A percentile compares a stretch with the other conserved stretches of the same genome.
These are phyloP conservation scores for Pyricularia grisea DNA, from an alignment of 2,329 filamentous ascomycete genomes.

Conservation along the genomic window DNA sequence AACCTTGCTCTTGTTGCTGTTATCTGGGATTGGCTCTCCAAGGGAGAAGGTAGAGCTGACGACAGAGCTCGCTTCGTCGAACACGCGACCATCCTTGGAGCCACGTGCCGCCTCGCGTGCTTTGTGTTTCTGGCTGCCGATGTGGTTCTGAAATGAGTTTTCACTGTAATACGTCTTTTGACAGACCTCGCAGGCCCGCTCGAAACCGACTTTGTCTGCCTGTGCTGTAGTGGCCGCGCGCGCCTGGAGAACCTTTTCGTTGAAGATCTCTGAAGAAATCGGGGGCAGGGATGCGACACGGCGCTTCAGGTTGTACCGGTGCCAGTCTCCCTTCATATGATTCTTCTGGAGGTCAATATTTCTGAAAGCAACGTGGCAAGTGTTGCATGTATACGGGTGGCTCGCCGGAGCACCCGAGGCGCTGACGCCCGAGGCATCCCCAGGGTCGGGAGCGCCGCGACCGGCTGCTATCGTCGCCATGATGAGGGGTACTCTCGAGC, in stretches of 20 bases:
- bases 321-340: conserved; percentile 99
- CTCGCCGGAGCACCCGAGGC: conserved; percentile 33
- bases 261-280: conserved; percentile 85
- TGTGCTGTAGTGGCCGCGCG: conserved; percentile 77
- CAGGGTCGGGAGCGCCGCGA: conserved; percentile 18
- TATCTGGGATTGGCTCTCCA: conserved; percentile 58
- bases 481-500: neutral
- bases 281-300: conserved; percentile 84
- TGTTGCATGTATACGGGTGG: conserved; percentile 96
- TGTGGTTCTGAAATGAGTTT: conserved; percentile 88
- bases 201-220: conserved; percentile 80
- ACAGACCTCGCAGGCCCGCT: conserved; percentile 73
- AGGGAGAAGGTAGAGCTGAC: conserved; percentile 88
- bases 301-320: conserved; percentile 96
- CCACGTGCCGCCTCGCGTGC: conserved; percentile 47
- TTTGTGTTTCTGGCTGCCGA: conserved; percentile 85
- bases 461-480: conserved; percentile 42
- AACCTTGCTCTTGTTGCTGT: conserved; percentile 28
- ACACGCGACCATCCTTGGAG: conserved; percentile 42
- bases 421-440: conserved; percentile 17
- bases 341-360: conserved; percentile 86
- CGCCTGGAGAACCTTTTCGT: conserved; percentile 89
- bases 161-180: conserved; percentile 93
- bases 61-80: conserved; percentile 70
- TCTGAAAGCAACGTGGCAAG: conserved; percentile 92